These are phyloP conservation scores for Physaria fendleri DNA, from an alignment of 345 rosid genomes.

Conservation along the genomic window DNA sequence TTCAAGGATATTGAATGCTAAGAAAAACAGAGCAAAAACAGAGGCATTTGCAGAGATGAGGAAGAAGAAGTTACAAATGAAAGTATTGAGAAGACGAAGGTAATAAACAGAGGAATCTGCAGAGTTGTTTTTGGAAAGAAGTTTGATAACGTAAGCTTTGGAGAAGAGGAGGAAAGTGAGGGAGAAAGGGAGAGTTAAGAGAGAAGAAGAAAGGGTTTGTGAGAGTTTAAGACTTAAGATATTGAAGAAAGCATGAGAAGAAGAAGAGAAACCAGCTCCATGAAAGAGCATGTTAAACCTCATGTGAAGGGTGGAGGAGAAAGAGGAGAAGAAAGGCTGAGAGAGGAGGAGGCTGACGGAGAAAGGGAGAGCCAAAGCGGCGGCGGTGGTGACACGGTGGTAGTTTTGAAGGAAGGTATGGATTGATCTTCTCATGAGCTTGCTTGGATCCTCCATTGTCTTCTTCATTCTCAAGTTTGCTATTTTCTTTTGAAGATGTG, in stretches of 20 bases:
- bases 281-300: conserved; percentile 42
- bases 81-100: conserved; percentile 46
- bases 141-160: conserved; percentile 45
- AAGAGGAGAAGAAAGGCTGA: conserved; percentile 26
- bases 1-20: conserved; percentile 41
- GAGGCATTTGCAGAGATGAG: conserved; percentile 72
- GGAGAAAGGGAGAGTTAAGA: conserved; percentile 65
- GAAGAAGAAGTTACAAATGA: conserved; percentile 42
- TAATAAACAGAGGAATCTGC: conserved; percentile 30
- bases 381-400: conserved; percentile 45
- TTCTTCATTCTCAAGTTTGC: conserved; percentile 14
- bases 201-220: conserved; percentile 54
- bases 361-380: conserved; percentile 63
- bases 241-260: conserved; percentile 49
- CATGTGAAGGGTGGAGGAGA: conserved; percentile 26
- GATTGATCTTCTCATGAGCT: conserved; percentile 61
- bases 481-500: conserved; percentile 4
- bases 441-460: conserved; percentile 46
- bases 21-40: conserved; percentile 50
- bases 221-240: conserved; percentile 60
- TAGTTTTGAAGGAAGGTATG: conserved; percentile 54
- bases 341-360: conserved; percentile 33
- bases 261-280: conserved; percentile 72
- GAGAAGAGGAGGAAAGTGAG: conserved; percentile 63
- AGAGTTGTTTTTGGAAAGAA: conserved; percentile 35